Evolutionary conservation across 2,329 filamentous ascomycete species (phyloP).

Genomic region (Penicillium sp.): DNA sequence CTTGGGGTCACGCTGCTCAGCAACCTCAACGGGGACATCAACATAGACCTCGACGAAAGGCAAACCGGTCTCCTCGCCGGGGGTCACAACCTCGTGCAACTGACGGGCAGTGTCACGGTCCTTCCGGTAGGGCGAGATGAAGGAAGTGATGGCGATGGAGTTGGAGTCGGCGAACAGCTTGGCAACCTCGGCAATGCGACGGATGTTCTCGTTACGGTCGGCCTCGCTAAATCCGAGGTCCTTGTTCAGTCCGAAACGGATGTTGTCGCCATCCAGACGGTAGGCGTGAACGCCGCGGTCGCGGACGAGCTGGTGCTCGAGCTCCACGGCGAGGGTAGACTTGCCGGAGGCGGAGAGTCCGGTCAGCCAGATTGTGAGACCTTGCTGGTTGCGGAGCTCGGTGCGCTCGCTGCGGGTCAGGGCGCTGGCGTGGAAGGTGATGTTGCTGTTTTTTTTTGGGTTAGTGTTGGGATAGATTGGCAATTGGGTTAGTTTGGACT

Average conservation of each 20-base stretch:
- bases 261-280: conserved; percentile 95
- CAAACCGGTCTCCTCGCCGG: conserved; percentile 62
- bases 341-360: conserved; percentile 95
- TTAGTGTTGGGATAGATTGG: conserved; percentile 4
- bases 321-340: conserved; percentile 92
- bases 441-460: conserved; percentile 37
- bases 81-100: conserved; percentile 67
- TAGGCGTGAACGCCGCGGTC: conserved; percentile 77
- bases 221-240: conserved; percentile 91
- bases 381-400: conserved; percentile 70
- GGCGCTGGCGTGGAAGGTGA: conserved; percentile 48
- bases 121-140: conserved; percentile 91
- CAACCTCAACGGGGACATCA: conserved; percentile 85
- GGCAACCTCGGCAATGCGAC: conserved; percentile 92
- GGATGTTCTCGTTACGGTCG: conserved; percentile 97
- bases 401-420: conserved; percentile 45
- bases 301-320: conserved; percentile 87
- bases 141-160: conserved; percentile 86
- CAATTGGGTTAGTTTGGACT: conserved; percentile 7
- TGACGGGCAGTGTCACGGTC: conserved; percentile 80
- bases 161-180: conserved; percentile 93
- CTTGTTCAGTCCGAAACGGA: conserved; percentile 97
- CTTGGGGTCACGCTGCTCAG: conserved; percentile 95
- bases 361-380: conserved; percentile 97
- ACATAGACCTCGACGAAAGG: conserved; percentile 94